Evolutionary conservation across 495 filamentous ascomycete genomes (phyloP), one percentile per base, ranked within the genome.

Genomic region (Parmelia sp.): DNA sequence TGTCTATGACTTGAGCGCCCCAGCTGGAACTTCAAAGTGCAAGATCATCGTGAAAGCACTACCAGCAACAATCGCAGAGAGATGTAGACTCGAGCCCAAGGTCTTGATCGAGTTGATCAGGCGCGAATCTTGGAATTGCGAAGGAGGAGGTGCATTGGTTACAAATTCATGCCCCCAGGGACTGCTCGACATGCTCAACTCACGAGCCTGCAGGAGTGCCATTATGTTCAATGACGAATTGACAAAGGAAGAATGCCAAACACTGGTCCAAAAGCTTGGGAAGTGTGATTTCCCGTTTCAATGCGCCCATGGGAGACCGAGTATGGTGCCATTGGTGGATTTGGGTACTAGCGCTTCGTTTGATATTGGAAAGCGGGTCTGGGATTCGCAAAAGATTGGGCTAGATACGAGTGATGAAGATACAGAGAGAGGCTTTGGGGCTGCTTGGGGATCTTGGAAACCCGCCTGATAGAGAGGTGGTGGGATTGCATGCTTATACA

Each of bases 201-300:
- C 91, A 8, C 84, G 92, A 45, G 89, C 94, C 12, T 98, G 94
- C 74, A 80, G 94, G 42, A 92, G 84, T 47, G 91, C 94, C 10
- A 89, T 97, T 74, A 98, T 98, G 94, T 98, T 98, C 77, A 97
- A 97, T 68, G 94, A 98, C 69, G 74, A 73, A 14, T 71, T 97
- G 53, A 81, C 77, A 1, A 61, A 77, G 1, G 79, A 81, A 11
- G 84, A 96, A 70, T 96, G 92, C 71, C 69, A 78, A 55, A 73
- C 71, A 19, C 72, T 98, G 23, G 75, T 97, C 14, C 47, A 66
- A 17, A 80, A 79, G 47, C 76, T 98, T 39, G 81, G 85, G 12
- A 69, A 69, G 4, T 95, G 90, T 66, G 84, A 79, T 1, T 94
- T 97, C 70, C 94, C 95, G 9, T 97, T 97, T 68, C 89, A 93